These are phyloP conservation scores for Monilinia fructicola DNA, from an alignment of 2,329 filamentous ascomycete species.

Conservation along the genomic window DNA sequence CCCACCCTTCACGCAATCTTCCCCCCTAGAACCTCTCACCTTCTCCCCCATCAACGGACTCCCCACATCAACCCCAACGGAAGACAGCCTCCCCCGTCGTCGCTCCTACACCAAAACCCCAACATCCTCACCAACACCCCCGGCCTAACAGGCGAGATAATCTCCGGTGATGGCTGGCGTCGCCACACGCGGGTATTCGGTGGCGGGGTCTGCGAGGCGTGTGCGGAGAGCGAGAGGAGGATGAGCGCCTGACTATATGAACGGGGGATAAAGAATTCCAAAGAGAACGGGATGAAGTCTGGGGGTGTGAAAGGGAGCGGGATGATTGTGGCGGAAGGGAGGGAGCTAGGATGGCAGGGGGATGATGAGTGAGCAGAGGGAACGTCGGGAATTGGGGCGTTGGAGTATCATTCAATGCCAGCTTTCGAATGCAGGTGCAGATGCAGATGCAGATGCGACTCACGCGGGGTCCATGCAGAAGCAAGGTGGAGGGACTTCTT, in stretches of 20 bases:
- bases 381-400: neutral
- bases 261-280: slow-evolving; percentile 2
- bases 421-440: neutral
- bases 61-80: neutral
- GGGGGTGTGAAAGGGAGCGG: neutral
- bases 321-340: neutral
- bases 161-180: slow-evolving; percentile 35
- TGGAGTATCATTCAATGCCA: too few relatives aligned
- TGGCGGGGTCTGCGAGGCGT: slow-evolving; percentile 38
- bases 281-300: neutral
- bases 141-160: slow-evolving; percentile 32
- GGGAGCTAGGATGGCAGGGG: neutral
- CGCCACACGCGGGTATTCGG: slow-evolving; percentile 39
- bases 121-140: slow-evolving; percentile 19
- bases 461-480: too few relatives aligned
- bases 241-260: slow-evolving; percentile 30
- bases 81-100: slow-evolving; percentile 21
- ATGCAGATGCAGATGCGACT: neutral
- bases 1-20: slow-evolving; percentile 1
- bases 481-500: too few relatives aligned
- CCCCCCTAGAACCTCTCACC: neutral
- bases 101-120: slow-evolving; percentile 29
- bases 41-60: neutral
- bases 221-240: slow-evolving; percentile 35
- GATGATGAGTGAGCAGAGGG: neutral